phyloP scores from a whole-genome alignment of 495 filamentous ascomycete genomes.

The Baudoinia panamericana region DNA sequence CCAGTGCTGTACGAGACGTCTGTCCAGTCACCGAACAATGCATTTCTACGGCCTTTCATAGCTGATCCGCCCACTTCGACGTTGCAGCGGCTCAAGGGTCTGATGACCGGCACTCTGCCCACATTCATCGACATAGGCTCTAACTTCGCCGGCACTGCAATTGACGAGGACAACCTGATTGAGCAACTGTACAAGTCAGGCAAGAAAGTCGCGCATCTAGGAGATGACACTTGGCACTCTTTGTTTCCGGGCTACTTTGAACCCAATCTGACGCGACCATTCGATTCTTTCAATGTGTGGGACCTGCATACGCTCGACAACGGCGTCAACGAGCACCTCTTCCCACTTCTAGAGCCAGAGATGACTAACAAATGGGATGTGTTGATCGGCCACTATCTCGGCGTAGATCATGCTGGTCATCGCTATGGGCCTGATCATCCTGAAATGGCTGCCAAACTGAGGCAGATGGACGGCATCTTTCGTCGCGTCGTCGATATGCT shows the following conservation, averaged over 20 bases:
- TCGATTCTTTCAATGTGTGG: conserved; percentile 97
- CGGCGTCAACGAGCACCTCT: conserved; percentile 83
- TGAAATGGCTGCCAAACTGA: conserved; percentile 79
- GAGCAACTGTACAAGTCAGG: conserved; percentile 67
- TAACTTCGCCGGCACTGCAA: conserved; percentile 92
- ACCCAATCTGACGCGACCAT: conserved; percentile 64
- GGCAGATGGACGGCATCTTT: conserved; percentile 79
- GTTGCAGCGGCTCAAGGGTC: conserved; percentile 77
- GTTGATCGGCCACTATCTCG: conserved; percentile 82
- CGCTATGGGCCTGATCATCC: conserved; percentile 87
- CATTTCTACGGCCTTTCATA: conserved; percentile 88
- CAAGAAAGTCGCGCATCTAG: conserved; percentile 79
- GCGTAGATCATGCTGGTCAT: conserved; percentile 95
- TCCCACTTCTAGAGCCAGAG: conserved; percentile 58
- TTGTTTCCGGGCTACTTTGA: conserved; percentile 90
- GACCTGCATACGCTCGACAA: conserved; percentile 95
- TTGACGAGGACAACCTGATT: conserved; percentile 91
- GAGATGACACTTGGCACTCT: conserved; percentile 91
- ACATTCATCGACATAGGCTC: conserved; percentile 89
- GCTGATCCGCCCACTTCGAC: conserved; percentile 93
- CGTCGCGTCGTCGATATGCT: conserved; percentile 54
- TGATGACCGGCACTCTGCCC: conserved; percentile 89
- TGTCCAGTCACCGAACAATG: conserved; percentile 55
- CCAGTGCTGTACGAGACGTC: conserved; percentile 76
- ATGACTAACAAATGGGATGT: conserved; percentile 72